These are phyloP conservation scores for Aureobasidium mangrovei DNA, from an alignment of 2,329 filamentous ascomycete species.

Conservation along the genomic window DNA sequence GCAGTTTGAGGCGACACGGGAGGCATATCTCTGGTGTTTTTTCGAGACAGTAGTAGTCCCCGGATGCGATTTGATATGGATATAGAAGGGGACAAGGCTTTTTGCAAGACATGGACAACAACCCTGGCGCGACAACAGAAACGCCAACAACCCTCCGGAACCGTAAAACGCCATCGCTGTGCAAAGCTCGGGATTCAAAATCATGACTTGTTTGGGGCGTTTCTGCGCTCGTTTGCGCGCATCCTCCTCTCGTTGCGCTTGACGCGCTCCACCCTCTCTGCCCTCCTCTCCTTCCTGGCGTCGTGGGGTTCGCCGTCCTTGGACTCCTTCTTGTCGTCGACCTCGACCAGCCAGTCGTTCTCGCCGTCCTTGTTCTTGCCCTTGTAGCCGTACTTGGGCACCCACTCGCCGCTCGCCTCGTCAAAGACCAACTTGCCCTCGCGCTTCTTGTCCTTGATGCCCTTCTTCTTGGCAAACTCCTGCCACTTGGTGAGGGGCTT, in stretches of 20 bases:
- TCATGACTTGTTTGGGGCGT: conserved; percentile 1
- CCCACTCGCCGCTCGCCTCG: conserved; percentile 77
- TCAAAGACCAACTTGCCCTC: conserved; percentile 79
- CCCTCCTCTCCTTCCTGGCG: conserved; percentile 49
- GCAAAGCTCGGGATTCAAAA: not conserved
- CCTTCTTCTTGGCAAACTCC: conserved; percentile 92
- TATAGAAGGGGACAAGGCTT: not conserved
- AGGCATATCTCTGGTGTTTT: not conserved
- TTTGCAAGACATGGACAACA: not conserved
- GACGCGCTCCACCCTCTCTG: conserved; percentile 45
- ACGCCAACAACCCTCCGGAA: not conserved
- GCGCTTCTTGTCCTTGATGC: conserved; percentile 80
- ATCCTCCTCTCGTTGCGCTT: conserved; percentile 36
- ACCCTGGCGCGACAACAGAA: not conserved
- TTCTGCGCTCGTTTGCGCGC: conserved; percentile 51
- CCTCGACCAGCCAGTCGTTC: conserved; percentile 83
- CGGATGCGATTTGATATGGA: not conserved
- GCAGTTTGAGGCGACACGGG: no score
- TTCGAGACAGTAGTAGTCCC: not conserved
- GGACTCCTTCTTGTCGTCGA: conserved; percentile 58
- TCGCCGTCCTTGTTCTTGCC: conserved; percentile 79
- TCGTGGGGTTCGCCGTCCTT: conserved; percentile 50
- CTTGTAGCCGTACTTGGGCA: conserved; percentile 91
- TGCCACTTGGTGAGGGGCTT: conserved; percentile 91
- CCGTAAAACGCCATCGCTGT: conserved; percentile 14